A percentile compares a stretch with the other conserved stretches of the same genome.
These are phyloP conservation scores for Exophiala aquamarina DNA, from an alignment of 2,329 filamentous ascomycete species.

Conservation along the genomic window DNA sequence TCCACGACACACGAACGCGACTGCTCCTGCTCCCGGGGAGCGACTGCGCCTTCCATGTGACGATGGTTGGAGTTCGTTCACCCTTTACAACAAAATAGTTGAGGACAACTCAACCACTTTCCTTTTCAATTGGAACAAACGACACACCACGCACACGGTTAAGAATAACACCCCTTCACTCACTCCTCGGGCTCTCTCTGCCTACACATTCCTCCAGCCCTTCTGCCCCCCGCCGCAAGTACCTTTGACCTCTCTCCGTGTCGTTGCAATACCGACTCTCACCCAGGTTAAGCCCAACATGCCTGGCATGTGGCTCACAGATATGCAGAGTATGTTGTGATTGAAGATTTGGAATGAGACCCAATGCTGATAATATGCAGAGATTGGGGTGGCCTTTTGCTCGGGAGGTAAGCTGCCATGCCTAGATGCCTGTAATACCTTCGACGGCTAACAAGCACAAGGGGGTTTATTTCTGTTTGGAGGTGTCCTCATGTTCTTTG, in stretches of 20 bases:
- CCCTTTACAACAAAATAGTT: constrained; percentile 2
- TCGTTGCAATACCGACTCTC: no score
- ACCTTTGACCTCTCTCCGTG: no score
- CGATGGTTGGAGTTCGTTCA: no score
- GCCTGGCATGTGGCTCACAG: constrained; percentile 94
- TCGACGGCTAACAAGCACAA: constrained; percentile 39
- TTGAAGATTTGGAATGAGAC: constrained; percentile 1
- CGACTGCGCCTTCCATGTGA: no score
- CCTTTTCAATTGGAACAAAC: no score
- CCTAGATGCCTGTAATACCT: background rate
- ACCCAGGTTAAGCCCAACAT: constrained; percentile 51
- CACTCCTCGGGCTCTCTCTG: no score
- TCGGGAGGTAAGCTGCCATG: constrained; percentile 74
- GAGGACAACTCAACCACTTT: constrained; percentile 21
- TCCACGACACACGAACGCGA: no score
- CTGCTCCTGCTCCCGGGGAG: no score
- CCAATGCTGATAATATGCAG: constrained; percentile 49
- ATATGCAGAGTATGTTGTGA: constrained; percentile 76
- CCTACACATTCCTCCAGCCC: constrained; percentile 1
- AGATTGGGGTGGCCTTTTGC: constrained; percentile 97
- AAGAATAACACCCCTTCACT: no score
- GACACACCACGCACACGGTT: no score
- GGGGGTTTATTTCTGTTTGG: constrained; percentile 93
- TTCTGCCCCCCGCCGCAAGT: constrained; percentile 8
- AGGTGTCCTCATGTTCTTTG: constrained; percentile 96